Base-by-base conservation (phyloP, 2,329 filamentous ascomycete species). In the Periglandula ipomoeae region DNA sequence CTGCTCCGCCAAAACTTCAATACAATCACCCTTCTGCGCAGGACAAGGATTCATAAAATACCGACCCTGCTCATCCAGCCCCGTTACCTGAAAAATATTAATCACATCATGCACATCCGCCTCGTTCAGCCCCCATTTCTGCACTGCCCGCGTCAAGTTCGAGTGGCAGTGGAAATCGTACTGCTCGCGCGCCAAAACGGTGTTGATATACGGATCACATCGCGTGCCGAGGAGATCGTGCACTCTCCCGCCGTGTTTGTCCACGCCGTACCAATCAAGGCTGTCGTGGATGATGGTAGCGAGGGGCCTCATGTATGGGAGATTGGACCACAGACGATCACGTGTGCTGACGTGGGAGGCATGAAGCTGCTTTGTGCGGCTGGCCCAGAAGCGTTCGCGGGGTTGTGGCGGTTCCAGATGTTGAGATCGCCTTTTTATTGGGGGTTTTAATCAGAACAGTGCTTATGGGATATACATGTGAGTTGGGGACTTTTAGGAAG, bases 151-250 rank as follows among this genome's bases (percentile, higher is more conserved):
- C 1, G 79, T 81, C 10, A 94, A 75, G 62, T 94, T 94, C 2
- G 84, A 88, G 60, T 91, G 87, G 64, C 88, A 94, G 62, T 93
- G 87, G 64, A 79, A 91, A 63, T 93, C 84, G 61, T 89, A 93
- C 27, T 74, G 73, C 44, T 78, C 74, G n/a, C 81, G 81, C 3
- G 76, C 79, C 46, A 94, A 77, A 53, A 93, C 75, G 34, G 78
- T 72, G 62, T 87, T 88, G 61, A 93, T 84, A 61, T 93, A 94
- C 1, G 87, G 87, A 65, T 93, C 88, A 65, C 88, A 94, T 39
- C 88, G 73, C 23, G 87, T 94, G 32, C 87, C 88, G 4, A 94
- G 70, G 20, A 94, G 70, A 67, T 94, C 88, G 69, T 94, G 87
- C 34, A 87, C 75, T 50, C 80, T 67, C 44, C 86, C 73, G 58